These are phyloP conservation scores for Raffaelea ambrosiae DNA, from an alignment of 2,329 filamentous ascomycete genomes.

Conservation along the genomic window DNA sequence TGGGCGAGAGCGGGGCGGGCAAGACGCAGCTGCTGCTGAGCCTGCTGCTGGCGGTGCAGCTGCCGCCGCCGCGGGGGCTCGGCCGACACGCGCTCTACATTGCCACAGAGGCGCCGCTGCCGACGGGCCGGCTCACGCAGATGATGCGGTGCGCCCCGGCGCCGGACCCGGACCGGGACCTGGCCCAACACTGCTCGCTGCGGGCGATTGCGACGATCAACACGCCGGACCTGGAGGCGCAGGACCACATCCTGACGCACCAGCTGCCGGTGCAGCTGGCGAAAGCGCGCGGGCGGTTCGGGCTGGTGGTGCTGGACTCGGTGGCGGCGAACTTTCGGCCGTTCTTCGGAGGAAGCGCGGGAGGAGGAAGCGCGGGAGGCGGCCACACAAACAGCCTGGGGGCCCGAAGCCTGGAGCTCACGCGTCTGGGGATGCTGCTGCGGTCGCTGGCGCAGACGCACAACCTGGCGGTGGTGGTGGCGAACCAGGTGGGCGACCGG, in stretches of 20 bases:
- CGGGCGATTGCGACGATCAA: conserved; percentile 71
- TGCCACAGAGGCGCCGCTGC: conserved; percentile 80
- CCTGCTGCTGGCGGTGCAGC: conserved; percentile 75
- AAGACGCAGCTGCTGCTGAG: conserved; percentile 92
- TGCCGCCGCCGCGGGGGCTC: conserved; percentile 64
- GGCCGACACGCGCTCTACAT: conserved; percentile 79
- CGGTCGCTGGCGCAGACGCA: conserved; percentile 66
- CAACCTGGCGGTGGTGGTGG: conserved; percentile 76
- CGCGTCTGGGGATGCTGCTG: conserved; percentile 66
- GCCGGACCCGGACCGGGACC: neutral
- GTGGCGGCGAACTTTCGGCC: conserved; percentile 93
- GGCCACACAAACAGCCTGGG: conserved; percentile 59
- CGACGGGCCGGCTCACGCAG: conserved; percentile 73
- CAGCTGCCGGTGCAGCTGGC: conserved; percentile 66
- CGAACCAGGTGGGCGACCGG: conserved; percentile 91
- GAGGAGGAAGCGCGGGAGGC: conserved; percentile 12
- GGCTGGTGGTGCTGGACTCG: conserved; percentile 80
- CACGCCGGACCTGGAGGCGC: conserved; percentile 83
- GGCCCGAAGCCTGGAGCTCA: conserved; percentile 66
- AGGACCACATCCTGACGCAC: conserved; percentile 89
- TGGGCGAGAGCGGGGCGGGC: conserved; percentile 86
- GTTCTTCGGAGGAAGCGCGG: conserved; percentile 58
- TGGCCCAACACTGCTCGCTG: conserved; percentile 53
- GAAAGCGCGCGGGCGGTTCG: conserved; percentile 59
- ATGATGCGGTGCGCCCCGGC: conserved; percentile 43